These are phyloP conservation scores for Gypsophila paniculata DNA, from an alignment of 179 eudicot genomes.

Conservation along the genomic window DNA sequence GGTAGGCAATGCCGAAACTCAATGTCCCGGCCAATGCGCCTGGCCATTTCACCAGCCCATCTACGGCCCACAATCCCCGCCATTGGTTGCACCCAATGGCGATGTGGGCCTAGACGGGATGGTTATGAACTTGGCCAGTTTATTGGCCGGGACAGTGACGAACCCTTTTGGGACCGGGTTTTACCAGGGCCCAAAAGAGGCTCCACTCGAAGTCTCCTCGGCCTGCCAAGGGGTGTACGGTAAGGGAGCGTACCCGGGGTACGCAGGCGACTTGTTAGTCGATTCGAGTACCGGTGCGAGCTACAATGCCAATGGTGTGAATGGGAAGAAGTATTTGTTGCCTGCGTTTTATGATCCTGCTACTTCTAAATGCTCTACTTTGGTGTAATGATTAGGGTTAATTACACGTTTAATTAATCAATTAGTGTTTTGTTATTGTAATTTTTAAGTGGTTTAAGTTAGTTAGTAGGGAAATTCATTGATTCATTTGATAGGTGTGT, in stretches of 20 bases:
- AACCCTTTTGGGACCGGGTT: conserved; percentile 37
- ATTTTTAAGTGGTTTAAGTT: not conserved
- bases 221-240: conserved; percentile 37
- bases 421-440: not conserved
- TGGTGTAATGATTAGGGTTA: conserved; percentile 11
- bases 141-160: conserved; percentile 32
- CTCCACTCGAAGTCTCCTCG: conserved; percentile 32
- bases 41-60: conserved; percentile 43
- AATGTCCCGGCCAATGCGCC: conserved; percentile 38
- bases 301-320: conserved; percentile 33
- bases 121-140: conserved; percentile 30
- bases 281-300: conserved; percentile 30
- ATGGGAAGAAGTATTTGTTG: conserved; percentile 33
- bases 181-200: conserved; percentile 34
- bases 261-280: conserved; percentile 30
- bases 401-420: too few species aligned
- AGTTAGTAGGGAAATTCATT: not conserved
- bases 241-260: conserved; percentile 36
- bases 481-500: conserved; percentile 8
- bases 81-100: conserved; percentile 31
- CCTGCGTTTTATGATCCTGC: conserved; percentile 36
- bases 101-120: conserved; percentile 37
- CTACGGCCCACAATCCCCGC: conserved; percentile 37
- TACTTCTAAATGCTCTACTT: conserved; percentile 31
- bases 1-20: conserved; percentile 35